Conservation (phyloP, 805 yeast genomes). For the Wickerhamiella cacticola region DNA sequence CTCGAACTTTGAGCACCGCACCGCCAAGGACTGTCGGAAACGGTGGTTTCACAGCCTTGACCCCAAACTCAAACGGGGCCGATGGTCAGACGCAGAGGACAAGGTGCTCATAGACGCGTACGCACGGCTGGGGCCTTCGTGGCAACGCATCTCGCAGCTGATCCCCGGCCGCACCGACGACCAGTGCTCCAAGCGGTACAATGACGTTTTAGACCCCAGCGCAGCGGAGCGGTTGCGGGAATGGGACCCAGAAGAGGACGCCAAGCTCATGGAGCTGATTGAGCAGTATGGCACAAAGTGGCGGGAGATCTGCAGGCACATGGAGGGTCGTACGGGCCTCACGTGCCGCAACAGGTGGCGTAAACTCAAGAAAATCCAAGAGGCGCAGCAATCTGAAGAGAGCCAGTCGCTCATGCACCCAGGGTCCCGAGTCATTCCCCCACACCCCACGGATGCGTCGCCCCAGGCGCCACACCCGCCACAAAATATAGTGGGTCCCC, state of each 20-base stretch:
- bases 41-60: conserved; percentile 80
- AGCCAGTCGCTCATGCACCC: conserved; percentile 35
- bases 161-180: conserved; percentile 85
- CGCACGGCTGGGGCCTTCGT: conserved; percentile 58
- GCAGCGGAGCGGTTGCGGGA: conserved; percentile 64
- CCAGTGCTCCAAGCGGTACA: conserved; percentile 85
- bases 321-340: conserved; percentile 72
- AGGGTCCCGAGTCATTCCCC: conserved; percentile 25
- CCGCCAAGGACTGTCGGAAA: conserved; percentile 73
- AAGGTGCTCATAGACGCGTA: conserved; percentile 49
- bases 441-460: background rate
- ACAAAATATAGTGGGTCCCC: too few relatives aligned
- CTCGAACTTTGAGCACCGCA: conserved; percentile 34
- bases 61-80: conserved; percentile 70
- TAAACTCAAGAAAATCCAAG: conserved; percentile 49
- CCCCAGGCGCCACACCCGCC: background rate
- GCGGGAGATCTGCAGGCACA: conserved; percentile 62
- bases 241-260: conserved; percentile 73
- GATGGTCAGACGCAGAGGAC: conserved; percentile 81
- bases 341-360: conserved; percentile 92
- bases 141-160: conserved; percentile 71
- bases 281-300: conserved; percentile 73
- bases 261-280: conserved; percentile 53
- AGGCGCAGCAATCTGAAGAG: conserved; percentile 2
- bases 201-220: conserved; percentile 75